Percentiles rank a stretch among this genome's conserved stretches.
phyloP scores from a whole-genome alignment of 306 rosid species.

The Potentilla sterilis region DNA sequence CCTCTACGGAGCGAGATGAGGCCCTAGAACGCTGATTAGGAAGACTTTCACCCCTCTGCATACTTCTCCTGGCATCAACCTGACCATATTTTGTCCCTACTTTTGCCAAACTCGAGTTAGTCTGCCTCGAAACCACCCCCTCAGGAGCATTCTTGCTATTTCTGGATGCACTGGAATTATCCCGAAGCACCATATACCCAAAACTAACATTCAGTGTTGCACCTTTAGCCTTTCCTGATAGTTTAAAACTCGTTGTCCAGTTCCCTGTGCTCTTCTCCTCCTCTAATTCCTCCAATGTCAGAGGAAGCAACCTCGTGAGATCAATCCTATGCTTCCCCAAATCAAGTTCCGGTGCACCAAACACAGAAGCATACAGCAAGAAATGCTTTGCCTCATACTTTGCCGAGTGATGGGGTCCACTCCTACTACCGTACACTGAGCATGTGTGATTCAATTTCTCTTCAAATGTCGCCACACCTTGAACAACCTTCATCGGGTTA shows the following conservation, averaged over 20 bases:
- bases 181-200: constrained; percentile 63
- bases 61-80: constrained; percentile 45
- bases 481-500: constrained; percentile 56
- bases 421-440: constrained; percentile 72
- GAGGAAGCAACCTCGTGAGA: constrained; percentile 83
- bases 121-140: constrained; percentile 37
- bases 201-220: constrained; percentile 83
- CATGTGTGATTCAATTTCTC: constrained; percentile 62
- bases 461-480: constrained; percentile 58
- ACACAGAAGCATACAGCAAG: constrained; percentile 64
- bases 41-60: constrained; percentile 42
- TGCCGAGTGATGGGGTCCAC: constrained; percentile 72
- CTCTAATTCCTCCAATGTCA: constrained; percentile 81
- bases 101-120: constrained; percentile 26
- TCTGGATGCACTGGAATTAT: constrained; percentile 35
- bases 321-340: constrained; percentile 88
- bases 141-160: constrained; percentile 30
- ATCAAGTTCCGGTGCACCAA: constrained; percentile 58
- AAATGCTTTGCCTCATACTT: constrained; percentile 87
- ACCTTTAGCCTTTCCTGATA: constrained; percentile 74
- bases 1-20: constrained; percentile 38
- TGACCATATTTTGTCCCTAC: constrained; percentile 33
- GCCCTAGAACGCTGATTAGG: constrained; percentile 30
- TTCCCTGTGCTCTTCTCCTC: constrained; percentile 76
- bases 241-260: constrained; percentile 76